Conservation (phyloP, 2,329 filamentous ascomycete genomes). For the Neocucurbitaria cava region DNA sequence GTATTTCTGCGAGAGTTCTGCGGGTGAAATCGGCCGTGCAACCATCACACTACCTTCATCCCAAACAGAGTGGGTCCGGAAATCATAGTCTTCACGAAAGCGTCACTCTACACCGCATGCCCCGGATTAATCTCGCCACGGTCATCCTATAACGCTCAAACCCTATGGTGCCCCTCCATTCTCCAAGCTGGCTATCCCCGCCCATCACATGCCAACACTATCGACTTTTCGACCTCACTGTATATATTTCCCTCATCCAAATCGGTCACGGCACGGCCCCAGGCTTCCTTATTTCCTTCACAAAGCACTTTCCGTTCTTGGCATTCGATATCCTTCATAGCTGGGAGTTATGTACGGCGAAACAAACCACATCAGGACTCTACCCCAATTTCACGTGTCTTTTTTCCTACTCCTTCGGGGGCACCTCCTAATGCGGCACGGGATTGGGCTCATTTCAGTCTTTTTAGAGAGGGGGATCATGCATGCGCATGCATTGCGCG, state of each 20-base stretch:
- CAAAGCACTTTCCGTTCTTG: background rate
- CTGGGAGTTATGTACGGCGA: conserved; percentile 15
- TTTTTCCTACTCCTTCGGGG: conserved; percentile 1
- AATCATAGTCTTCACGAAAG: conserved; percentile 12
- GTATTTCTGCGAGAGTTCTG: conserved; percentile 1
- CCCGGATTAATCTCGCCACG: background rate
- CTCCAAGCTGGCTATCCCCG: background rate
- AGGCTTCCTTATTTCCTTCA: conserved; percentile 1
- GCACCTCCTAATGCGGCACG: background rate
- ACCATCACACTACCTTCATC: conserved; percentile 16
- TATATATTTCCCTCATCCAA: conserved; percentile 12
- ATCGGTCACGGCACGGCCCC: conserved; percentile 10
- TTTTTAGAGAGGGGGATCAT: conserved; percentile 1
- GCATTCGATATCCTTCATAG: conserved; percentile 9
- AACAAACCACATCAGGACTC: background rate
- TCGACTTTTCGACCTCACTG: conserved; percentile 2
- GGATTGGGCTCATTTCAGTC: background rate
- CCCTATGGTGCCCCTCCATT: background rate
- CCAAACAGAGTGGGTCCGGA: conserved; percentile 23
- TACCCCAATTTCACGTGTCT: background rate
- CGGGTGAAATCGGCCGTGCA: conserved; percentile 27
- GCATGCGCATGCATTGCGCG: conserved; percentile 8
- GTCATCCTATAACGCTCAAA: background rate
- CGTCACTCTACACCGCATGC: conserved; percentile 9
- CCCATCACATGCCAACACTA: conserved; percentile 1